A percentile compares a stretch with the other conserved stretches of the same genome.
Conservation (phyloP, 148 eudicot species). For the Polygonum maritimum region DNA sequence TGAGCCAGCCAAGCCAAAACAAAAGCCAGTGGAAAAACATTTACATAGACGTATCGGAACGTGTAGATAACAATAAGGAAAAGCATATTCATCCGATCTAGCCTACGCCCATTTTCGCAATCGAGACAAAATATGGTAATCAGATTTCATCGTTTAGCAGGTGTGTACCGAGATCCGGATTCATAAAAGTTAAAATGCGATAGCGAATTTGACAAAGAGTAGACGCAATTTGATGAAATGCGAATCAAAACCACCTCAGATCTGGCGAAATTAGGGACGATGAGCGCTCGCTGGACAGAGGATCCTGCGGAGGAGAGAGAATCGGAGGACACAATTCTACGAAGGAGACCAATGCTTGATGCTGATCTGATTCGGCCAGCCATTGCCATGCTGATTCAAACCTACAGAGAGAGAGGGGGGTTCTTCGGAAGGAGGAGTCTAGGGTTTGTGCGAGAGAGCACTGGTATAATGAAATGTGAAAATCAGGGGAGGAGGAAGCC, state of each 20-base stretch:
- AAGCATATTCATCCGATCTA: neutral
- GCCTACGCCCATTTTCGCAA: neutral
- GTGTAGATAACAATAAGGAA: neutral
- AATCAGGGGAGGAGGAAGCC: neutral
- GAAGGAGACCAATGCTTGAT: conserved; percentile 24
- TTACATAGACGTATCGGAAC: neutral
- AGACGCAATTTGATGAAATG: neutral
- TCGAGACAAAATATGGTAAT: neutral
- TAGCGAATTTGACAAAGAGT: neutral
- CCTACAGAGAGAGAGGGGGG: neutral
- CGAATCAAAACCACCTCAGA: conserved; percentile 29
- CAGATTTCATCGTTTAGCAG: neutral
- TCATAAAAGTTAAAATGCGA: neutral
- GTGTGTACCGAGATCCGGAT: neutral
- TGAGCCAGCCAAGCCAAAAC: neutral
- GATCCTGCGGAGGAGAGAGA: conserved; percentile 34
- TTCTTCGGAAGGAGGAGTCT: neutral
- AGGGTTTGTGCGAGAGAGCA: conserved; percentile 4
- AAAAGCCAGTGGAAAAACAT: no score
- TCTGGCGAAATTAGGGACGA: conserved; percentile 28
- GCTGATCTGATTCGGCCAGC: conserved; percentile 60
- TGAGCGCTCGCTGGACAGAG: conserved; percentile 16
- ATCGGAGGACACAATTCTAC: conserved; percentile 23
- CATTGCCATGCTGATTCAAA: conserved; percentile 41
- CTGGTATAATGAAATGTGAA: neutral